phyloP scores from a whole-genome alignment of 2,329 filamentous ascomycete species.

The Elsinoe necatrix region DNA sequence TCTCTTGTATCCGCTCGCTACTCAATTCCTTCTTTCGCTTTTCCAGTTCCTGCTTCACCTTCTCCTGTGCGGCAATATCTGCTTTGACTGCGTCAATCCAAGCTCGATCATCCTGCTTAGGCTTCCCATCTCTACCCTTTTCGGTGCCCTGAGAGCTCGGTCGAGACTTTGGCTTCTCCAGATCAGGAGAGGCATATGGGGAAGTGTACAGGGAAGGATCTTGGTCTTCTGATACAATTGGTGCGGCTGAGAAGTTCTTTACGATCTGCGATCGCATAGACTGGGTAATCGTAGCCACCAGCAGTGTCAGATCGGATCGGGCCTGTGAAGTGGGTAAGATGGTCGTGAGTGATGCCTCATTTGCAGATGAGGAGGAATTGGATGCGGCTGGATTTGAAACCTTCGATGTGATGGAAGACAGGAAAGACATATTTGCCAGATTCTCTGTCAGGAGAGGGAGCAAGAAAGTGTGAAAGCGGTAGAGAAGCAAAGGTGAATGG shows the following conservation, averaged over 20 bases:
- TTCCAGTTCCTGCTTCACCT: constrained; percentile 28
- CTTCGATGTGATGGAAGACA: constrained; percentile 4
- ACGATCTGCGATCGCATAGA: constrained; percentile 38
- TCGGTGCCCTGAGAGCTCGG: constrained; percentile 14
- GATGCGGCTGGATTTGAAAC: neutral
- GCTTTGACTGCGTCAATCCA: constrained; percentile 19
- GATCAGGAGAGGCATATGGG: constrained; percentile 14
- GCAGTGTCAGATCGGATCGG: constrained; percentile 37
- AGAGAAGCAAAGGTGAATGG: neutral
- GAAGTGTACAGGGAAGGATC: constrained; percentile 27
- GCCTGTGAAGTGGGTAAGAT: constrained; percentile 36
- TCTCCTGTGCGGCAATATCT: constrained; percentile 27
- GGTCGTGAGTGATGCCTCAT: constrained; percentile 37
- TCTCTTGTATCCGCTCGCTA: constrained; percentile 47
- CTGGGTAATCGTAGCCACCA: constrained; percentile 40
- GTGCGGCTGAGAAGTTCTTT: constrained; percentile 34
- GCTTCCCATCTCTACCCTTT: constrained; percentile 22
- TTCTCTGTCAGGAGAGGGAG: neutral
- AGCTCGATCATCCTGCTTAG: constrained; percentile 21
- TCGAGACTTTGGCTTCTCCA: constrained; percentile 15
- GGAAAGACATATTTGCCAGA: neutral
- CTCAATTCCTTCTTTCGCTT: constrained; percentile 43
- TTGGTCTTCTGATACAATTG: constrained; percentile 26
- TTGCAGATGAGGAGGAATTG: constrained; percentile 16
- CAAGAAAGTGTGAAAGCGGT: too few species aligned